Percentiles rank a stretch among this genome's conserved stretches.
phyloP scores from a whole-genome alignment of 106 monocot species.

The Narthecium ossifragum region DNA sequence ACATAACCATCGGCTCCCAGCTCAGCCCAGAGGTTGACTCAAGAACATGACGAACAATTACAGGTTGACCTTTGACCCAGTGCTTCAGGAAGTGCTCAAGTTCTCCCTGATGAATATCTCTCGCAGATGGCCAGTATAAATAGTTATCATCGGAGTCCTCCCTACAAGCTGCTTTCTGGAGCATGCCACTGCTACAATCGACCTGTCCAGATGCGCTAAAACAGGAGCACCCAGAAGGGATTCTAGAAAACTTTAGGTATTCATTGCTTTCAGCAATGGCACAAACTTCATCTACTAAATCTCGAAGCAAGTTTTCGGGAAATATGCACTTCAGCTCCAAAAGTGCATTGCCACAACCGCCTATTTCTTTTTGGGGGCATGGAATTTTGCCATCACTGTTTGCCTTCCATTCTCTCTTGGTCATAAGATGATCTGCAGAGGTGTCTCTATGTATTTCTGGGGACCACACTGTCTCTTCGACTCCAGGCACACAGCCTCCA shows the following conservation, averaged over 20 bases:
- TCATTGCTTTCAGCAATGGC: constrained; percentile 1
- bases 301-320: constrained; percentile 9
- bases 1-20: constrained; percentile 40
- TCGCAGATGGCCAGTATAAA: constrained; percentile 24
- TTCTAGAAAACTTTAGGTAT: background rate
- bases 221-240: constrained; percentile 12
- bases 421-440: background rate
- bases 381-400: constrained; percentile 29
- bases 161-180: constrained; percentile 21
- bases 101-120: constrained; percentile 16
- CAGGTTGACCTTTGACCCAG: constrained; percentile 31
- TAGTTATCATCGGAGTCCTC: constrained; percentile 22
- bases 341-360: constrained; percentile 28
- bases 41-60: constrained; percentile 33
- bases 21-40: constrained; percentile 32
- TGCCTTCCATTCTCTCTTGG: constrained; percentile 14
- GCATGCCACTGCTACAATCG: constrained; percentile 1
- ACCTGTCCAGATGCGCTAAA: background rate
- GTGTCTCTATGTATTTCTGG: background rate
- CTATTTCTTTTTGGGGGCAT: constrained; percentile 25
- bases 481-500: background rate
- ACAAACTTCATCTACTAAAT: constrained; percentile 18
- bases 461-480: constrained; percentile 2
- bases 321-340: constrained; percentile 23
- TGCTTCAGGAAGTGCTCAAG: constrained; percentile 33